Conservation (phyloP, 2,329 filamentous ascomycete species). For the Colletotrichum gloeosporioides region DNA sequence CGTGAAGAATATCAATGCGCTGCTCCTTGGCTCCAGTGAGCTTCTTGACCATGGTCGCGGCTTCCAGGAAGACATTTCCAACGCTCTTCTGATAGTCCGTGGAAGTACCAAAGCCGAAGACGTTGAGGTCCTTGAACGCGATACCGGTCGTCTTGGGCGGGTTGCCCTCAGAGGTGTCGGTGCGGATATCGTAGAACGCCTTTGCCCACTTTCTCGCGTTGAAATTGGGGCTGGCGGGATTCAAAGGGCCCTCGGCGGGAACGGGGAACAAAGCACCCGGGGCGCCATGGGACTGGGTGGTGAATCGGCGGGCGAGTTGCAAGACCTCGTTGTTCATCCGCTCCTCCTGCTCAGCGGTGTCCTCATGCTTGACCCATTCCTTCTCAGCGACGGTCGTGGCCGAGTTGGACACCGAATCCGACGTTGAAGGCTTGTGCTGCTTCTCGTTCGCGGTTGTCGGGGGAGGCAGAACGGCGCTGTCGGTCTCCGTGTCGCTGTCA, state of each 20-base stretch:
- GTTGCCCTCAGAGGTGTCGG: conserved; percentile 28
- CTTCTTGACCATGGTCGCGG: conserved; percentile 29
- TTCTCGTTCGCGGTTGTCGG: neutral
- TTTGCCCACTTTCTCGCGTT: conserved; percentile 49
- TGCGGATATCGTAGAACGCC: conserved; percentile 34
- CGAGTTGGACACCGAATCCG: neutral
- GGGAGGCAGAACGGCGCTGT: neutral
- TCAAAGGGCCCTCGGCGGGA: conserved; percentile 31
- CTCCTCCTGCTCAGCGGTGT: neutral
- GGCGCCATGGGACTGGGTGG: conserved; percentile 24
- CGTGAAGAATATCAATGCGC: conserved; percentile 55
- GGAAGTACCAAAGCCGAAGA: conserved; percentile 45
- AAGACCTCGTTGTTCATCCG: conserved; percentile 23
- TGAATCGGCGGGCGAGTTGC: conserved; percentile 33
- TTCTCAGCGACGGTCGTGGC: neutral
- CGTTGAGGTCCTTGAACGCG: conserved; percentile 47
- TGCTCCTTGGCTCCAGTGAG: conserved; percentile 28
- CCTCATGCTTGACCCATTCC: neutral
- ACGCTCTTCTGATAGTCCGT: conserved; percentile 50
- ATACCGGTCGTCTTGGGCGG: conserved; percentile 38
- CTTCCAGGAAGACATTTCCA: conserved; percentile 36
- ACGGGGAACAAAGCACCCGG: conserved; percentile 31
- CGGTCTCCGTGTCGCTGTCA: neutral
- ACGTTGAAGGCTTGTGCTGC: neutral
- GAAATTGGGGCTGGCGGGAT: conserved; percentile 45